Evolutionary conservation across 345 rosid species (phyloP).

Genomic region (Populus davidiana): DNA sequence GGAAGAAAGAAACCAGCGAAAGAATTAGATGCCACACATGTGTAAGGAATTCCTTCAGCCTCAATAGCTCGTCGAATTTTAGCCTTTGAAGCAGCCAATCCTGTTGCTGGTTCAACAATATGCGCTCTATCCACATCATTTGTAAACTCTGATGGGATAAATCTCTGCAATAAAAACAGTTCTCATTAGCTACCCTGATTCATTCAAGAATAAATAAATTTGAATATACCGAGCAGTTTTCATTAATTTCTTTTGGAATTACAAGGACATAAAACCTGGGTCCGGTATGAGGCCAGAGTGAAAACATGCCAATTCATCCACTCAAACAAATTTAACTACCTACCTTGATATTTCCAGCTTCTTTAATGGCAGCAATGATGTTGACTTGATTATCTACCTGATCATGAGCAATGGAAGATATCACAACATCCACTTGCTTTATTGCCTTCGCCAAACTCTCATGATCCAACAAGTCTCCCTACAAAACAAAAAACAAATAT

Average conservation of each 20-base stretch:
- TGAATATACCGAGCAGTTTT: no score
- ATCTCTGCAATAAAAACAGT: conserved; percentile 34
- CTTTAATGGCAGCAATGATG: conserved; percentile 76
- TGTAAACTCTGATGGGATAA: conserved; percentile 69
- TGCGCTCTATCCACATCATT: conserved; percentile 45
- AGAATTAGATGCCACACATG: conserved; percentile 41
- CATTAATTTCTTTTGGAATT: no score
- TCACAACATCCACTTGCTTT: conserved; percentile 77
- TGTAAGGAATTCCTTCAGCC: conserved; percentile 56
- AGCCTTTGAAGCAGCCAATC: conserved; percentile 37
- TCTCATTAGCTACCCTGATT: background rate
- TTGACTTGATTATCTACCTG: conserved; percentile 65
- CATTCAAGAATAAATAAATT: no score
- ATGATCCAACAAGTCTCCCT: conserved; percentile 62
- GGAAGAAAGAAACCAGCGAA: conserved; percentile 51
- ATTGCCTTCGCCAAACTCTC: conserved; percentile 68
- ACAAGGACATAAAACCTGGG: no score
- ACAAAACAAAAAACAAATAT: background rate
- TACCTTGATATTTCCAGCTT: conserved; percentile 83
- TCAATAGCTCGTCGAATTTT: conserved; percentile 49
- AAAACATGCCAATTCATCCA: no score
- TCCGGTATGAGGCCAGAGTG: no score
- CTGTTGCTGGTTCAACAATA: conserved; percentile 57
- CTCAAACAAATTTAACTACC: background rate
- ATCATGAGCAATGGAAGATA: conserved; percentile 52